Conservation (phyloP, 2,329 filamentous ascomycete species). For the Nothopassalora personata region DNA sequence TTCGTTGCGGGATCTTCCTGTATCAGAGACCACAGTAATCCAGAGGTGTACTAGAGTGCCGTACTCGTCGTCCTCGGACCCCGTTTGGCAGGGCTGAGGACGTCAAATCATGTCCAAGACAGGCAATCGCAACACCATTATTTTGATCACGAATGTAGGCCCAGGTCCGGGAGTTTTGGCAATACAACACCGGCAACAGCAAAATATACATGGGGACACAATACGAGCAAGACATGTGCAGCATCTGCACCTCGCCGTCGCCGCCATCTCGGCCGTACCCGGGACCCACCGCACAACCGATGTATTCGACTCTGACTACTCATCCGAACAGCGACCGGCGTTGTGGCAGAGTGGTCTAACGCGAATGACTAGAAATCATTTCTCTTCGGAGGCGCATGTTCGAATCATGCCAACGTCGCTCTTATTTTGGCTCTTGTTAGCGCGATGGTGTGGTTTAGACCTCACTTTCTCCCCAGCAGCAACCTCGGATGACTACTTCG, state of each 20-base stretch:
- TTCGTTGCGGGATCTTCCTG: too few relatives aligned
- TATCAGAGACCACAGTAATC: too few relatives aligned
- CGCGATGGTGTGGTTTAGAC: not conserved
- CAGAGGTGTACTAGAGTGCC: too few relatives aligned
- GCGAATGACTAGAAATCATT: slow-evolving; percentile 5
- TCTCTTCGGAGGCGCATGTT: slow-evolving; percentile 2
- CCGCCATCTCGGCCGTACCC: not conserved
- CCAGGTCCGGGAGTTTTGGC: too few relatives aligned
- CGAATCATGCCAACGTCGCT: not conserved
- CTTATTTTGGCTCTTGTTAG: not conserved
- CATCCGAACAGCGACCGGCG: not conserved
- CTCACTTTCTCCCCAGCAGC: not conserved
- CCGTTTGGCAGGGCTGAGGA: too few relatives aligned
- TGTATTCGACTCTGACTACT: not conserved
- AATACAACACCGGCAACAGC: too few relatives aligned
- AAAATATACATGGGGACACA: too few relatives aligned
- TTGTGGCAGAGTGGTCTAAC: slow-evolving; percentile 1
- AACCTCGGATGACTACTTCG: not conserved
- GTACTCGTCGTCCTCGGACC: too few relatives aligned
- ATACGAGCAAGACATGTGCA: not conserved
- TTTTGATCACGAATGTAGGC: too few relatives aligned
- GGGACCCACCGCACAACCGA: not conserved
- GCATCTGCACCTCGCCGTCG: not conserved
- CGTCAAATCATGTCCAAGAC: too few relatives aligned
- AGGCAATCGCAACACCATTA: too few relatives aligned